Base-by-base conservation (phyloP, 257 asterid species). In the Penstemon davidsonii region DNA sequence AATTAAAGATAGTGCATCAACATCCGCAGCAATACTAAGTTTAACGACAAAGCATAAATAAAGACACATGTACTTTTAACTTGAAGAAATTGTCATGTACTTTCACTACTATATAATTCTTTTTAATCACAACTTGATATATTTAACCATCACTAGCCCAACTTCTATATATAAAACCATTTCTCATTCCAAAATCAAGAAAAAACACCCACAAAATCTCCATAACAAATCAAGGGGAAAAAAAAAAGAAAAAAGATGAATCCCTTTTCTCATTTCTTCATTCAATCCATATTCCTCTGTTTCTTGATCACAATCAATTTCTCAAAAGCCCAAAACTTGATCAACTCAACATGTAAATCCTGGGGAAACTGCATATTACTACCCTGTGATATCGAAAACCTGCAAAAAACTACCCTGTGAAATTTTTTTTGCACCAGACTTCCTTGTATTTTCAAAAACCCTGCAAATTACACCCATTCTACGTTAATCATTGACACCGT, bases 321-420 rank as follows among this genome's bases (percentile, higher is more conserved):
- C 71, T 25, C 71, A 3, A 56, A 72, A 8, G 19, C 72, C 75
- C 80, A 83, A 6, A 74, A 10, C 19, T 76, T 87, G 3, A 84
- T 94, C 74, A 51, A 66, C 13, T 43, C 84, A 12, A 76, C 83
- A 3, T 94, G 99, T 91, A 74, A 58, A 76, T 19, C 62, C 7
- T 59, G n/a, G n/a, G n/a, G n/a, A n/a, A n/a, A n/a, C n/a, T n/a
- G n/a, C n/a, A n/a, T n/a, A n/a, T n/a, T n/a, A n/a, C n/a, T n/a
- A n/a, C n/a, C n/a, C n/a, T n/a, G n/a, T n/a, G n/a, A n/a, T n/a
- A n/a, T n/a, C n/a, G n/a, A n/a, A n/a, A n/a, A n/a, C n/a, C n/a
- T n/a, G n/a, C n/a, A n/a, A n/a, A n/a, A n/a, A n/a, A n/a, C n/a
- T n/a, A n/a, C n/a, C n/a, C n/a, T n/a, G n/a, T n/a, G n/a, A n/a